Evolutionary conservation across 441 rosid genomes (phyloP).

Genomic region (Geranium incanum): DNA sequence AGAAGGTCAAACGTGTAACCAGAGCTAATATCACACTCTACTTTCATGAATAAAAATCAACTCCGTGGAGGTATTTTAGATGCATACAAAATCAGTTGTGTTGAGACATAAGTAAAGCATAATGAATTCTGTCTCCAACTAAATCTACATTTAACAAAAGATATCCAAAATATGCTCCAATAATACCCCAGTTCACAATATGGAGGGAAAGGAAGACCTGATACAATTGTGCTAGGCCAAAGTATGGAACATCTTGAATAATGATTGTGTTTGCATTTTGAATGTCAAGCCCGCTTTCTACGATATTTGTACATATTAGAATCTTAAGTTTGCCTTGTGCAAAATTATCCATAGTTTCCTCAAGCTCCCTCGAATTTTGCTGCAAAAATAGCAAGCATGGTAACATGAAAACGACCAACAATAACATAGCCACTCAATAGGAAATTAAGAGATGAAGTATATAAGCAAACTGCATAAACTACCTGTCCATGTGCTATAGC

Average conservation of each 20-base stretch:
- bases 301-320: conserved; percentile 87
- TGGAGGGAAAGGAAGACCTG: conserved; percentile 48
- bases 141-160: conserved; percentile 1
- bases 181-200: neutral
- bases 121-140: neutral
- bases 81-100: conserved; percentile 1
- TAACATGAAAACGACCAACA: neutral
- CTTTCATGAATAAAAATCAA: conserved; percentile 1
- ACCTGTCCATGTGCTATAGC: conserved; percentile 98
- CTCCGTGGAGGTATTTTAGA: neutral
- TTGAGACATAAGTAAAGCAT: neutral
- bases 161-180: neutral
- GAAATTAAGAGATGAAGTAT: neutral
- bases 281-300: conserved; percentile 97
- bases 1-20: neutral
- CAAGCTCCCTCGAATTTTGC: conserved; percentile 91
- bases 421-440: neutral
- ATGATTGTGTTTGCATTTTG: conserved; percentile 94
- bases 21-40: conserved; percentile 10
- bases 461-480: conserved; percentile 14
- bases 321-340: conserved; percentile 70
- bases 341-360: conserved; percentile 92
- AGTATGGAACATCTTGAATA: conserved; percentile 93
- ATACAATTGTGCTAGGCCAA: conserved; percentile 91
- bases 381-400: conserved; percentile 33